Evolutionary conservation across 129 eudicot species (phyloP), one percentile per base, ranked within the genome.

Genomic region (Kitagawia praeruptora): DNA sequence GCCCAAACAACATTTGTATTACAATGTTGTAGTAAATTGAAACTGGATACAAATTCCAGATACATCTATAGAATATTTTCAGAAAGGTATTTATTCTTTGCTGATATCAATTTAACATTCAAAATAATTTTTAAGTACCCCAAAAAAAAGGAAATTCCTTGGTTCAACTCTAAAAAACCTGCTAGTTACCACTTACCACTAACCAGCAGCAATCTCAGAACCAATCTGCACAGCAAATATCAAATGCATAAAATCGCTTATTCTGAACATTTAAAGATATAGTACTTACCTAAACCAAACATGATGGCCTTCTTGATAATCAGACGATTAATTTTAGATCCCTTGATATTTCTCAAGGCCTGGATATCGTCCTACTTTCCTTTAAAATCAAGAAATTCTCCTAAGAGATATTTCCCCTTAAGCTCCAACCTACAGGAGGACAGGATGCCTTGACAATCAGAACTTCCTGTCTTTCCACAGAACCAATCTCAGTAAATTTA

Each of bases 311-410:
- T 92, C 78, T 94, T 96, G 63, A 94, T 78, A 44, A 73, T 80
- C 83, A 92, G 41, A 31, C 79, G 87, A 67, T 90, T 85, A 75
- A 94, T 88, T 92, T 91, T 94, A n/a, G 98, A 94, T 87, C 98
- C 87, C 84, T 79, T 91, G 58, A 94, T 87, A 70, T 87, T 83
- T 86, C 90, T 83, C 81, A 94, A 88, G 23, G 83, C 80, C 78
- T 78, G 86, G 18, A 84, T 75, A 83, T 94, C 98, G 27, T 94
- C 98, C 76, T 88, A 85, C 87, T 94, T 90, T 66, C 98, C 98
- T 90, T 88, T 91, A 66, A 94, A 94, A 82, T 91, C 98, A 71
- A 91, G 8, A 82, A 94, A 94, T 81, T 94, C 98, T 83, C 98
- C 98, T 2, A 94, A 84, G 47, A 91, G 40, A 74, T 64, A 84